Evolutionary conservation across 768 basidiomycete genomes (phyloP).

Genomic region (Phanerochaete carnosa): DNA sequence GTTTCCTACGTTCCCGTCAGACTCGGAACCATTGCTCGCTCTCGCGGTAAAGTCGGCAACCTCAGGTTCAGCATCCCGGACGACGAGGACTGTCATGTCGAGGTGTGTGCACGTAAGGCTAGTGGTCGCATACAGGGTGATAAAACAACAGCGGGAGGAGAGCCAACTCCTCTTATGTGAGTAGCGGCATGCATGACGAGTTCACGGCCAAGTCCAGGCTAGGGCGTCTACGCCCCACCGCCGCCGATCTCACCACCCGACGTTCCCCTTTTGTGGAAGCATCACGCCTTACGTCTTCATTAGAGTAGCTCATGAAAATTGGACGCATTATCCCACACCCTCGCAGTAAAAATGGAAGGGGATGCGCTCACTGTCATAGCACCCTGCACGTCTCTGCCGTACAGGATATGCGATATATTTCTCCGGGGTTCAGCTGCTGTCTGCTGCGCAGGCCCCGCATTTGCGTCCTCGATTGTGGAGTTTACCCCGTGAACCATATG

Average conservation of each 20-base stretch:
- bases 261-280: neutral
- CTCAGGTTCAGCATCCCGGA: neutral
- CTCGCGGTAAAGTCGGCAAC: neutral
- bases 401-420: too few species aligned
- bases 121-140: neutral
- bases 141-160: neutral
- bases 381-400: too few species aligned
- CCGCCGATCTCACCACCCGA: neutral
- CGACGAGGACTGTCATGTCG: neutral
- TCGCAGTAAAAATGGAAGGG: neutral
- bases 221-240: neutral
- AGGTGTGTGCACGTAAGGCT: neutral
- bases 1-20: conserved; percentile 10
- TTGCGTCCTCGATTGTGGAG: neutral
- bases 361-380: too few species aligned
- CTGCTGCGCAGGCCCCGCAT: too few species aligned
- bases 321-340: neutral
- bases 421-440: neutral
- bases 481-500: neutral
- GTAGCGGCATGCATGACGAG: neutral
- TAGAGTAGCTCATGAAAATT: too few species aligned
- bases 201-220: neutral
- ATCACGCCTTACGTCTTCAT: neutral
- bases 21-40: neutral
- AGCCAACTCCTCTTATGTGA: neutral